A percentile compares a stretch with the other conserved stretches of the same genome.
Evolutionary conservation across 208 protist species (phyloP).

Genomic region (Crithidia mellificae): DNA sequence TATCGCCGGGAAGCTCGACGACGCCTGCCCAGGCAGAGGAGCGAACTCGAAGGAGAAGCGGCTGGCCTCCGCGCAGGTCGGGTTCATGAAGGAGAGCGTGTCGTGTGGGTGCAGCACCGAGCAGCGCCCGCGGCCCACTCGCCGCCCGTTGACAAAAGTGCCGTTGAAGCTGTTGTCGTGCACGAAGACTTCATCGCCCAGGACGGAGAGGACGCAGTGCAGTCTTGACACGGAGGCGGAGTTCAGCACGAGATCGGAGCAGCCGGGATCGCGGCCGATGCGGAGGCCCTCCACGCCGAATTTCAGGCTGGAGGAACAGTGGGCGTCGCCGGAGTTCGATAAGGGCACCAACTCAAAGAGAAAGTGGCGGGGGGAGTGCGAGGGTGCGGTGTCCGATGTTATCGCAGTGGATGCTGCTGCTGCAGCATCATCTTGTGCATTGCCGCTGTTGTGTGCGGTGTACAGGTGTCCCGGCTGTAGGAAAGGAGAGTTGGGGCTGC

Average conservation of each 20-base stretch:
- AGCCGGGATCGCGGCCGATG: slow-evolving; percentile 49
- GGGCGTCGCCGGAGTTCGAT: neutral
- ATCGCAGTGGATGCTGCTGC: neutral
- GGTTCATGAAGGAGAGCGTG: slow-evolving; percentile 60
- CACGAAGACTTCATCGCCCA: slow-evolving; percentile 61
- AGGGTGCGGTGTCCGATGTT: neutral
- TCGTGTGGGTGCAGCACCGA: slow-evolving; percentile 45
- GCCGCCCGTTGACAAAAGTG: slow-evolving; percentile 71
- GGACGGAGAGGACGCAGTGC: slow-evolving; percentile 55
- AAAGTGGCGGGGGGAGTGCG: neutral
- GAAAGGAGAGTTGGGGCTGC: slow-evolving; percentile 9
- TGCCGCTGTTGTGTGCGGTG: neutral
- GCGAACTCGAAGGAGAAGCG: slow-evolving; percentile 42
- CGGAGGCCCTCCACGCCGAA: slow-evolving; percentile 51
- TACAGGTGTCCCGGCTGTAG: neutral
- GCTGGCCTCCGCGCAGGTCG: slow-evolving; percentile 37
- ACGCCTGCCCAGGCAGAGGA: slow-evolving; percentile 6
- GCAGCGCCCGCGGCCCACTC: slow-evolving; percentile 41
- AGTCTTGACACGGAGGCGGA: slow-evolving; percentile 40
- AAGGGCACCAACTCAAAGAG: slow-evolving; percentile 22
- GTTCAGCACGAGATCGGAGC: slow-evolving; percentile 41
- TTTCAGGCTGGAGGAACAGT: neutral
- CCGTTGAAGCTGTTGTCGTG: slow-evolving; percentile 75
- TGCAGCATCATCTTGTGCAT: neutral
- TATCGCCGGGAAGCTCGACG: neutral